Conservation (phyloP, 1,284 basidiomycete species). For the Rhodotorula sp. region DNA sequence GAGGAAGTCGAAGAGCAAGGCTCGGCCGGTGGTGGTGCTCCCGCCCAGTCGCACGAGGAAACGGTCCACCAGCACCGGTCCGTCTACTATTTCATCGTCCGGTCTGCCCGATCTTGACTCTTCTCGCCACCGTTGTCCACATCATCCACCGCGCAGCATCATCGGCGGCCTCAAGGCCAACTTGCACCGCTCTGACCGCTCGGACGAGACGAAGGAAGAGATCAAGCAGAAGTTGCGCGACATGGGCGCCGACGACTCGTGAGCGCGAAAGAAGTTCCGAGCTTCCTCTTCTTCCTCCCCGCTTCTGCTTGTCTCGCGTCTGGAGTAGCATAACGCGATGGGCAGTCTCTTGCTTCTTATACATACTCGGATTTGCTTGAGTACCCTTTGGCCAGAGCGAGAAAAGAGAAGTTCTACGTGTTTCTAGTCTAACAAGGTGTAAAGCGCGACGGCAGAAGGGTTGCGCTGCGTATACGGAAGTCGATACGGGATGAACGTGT, state of each 20-base stretch:
- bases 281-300: neutral
- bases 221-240: conserved; percentile 2
- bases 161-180: conserved; percentile 15
- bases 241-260: neutral
- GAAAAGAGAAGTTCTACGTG: too few relatives aligned
- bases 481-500: too few relatives aligned
- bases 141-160: neutral
- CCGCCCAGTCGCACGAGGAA: neutral
- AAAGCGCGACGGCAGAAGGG: too few relatives aligned
- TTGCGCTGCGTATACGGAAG: too few relatives aligned
- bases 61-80: conserved; percentile 15
- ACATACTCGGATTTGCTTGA: too few relatives aligned
- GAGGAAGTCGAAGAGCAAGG: neutral
- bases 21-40: too few relatives aligned
- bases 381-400: too few relatives aligned
- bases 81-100: neutral
- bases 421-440: too few relatives aligned
- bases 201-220: conserved; percentile 11
- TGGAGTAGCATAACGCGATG: too few relatives aligned
- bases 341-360: too few relatives aligned
- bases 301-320: neutral
- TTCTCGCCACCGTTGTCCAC: too few relatives aligned
- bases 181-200: neutral
- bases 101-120: neutral
- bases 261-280: neutral